Evolutionary conservation across 2,329 filamentous ascomycete species (phyloP).

Genomic region (Eurotiales sp.): DNA sequence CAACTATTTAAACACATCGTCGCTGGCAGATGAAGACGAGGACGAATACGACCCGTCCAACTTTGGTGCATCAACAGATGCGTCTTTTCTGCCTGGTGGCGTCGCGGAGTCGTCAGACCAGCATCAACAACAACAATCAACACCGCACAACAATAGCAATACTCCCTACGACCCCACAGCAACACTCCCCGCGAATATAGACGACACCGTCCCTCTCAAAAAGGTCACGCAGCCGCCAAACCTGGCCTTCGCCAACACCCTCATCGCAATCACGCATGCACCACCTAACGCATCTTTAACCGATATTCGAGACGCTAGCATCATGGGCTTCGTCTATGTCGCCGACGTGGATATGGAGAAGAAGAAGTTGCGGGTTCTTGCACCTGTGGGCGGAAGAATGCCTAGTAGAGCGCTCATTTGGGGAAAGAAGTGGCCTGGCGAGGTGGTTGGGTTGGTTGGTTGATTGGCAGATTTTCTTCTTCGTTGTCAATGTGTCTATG

Average conservation of each 20-base stretch:
- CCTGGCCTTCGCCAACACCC: conserved; percentile 66
- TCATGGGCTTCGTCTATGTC: conserved; percentile 92
- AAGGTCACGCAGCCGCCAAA: conserved; percentile 61
- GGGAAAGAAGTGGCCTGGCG: conserved; percentile 77
- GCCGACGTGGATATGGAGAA: conserved; percentile 85
- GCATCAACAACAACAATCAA: conserved; percentile 13
- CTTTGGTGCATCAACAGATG: conserved; percentile 28
- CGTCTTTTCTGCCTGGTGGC: conserved; percentile 33
- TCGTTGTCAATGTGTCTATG: too few relatives aligned
- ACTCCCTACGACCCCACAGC: conserved; percentile 18
- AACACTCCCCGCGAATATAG: too few relatives aligned
- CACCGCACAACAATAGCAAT: neutral
- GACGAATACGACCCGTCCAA: conserved; percentile 42
- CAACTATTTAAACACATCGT: conserved; percentile 56
- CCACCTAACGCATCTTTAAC: conserved; percentile 65
- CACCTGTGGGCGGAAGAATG: conserved; percentile 77
- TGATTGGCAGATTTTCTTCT: conserved; percentile 22
- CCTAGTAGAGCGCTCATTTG: conserved; percentile 76
- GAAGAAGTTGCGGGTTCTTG: conserved; percentile 73
- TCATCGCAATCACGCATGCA: conserved; percentile 81
- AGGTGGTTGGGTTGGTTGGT: conserved; percentile 71
- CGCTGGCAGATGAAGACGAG: conserved; percentile 43
- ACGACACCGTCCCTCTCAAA: conserved; percentile 44
- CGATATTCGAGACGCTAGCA: conserved; percentile 71
- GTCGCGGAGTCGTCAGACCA: conserved; percentile 24